Evolutionary conservation across 2,329 filamentous ascomycete species (phyloP), one percentile per base, ranked within the genome.

Genomic region (Malbranchea zuffiana): DNA sequence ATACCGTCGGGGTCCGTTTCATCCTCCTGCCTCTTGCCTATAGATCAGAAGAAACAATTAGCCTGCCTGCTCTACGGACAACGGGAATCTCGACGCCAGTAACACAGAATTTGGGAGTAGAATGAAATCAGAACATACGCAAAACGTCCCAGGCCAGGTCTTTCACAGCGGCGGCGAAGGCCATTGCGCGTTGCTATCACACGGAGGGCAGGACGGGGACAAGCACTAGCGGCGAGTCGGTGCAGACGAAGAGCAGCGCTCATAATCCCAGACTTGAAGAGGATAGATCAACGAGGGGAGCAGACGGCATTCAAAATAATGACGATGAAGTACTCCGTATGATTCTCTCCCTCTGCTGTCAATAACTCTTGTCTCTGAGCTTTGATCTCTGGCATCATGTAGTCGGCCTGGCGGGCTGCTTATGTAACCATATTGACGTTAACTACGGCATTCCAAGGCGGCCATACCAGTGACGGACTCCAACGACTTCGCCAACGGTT

Each of bases 71-170:
- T n/a, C 11, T 32, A 15, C 8, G 16, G 20, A 10, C n/a, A 13
- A 18, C 31, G 11, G 6, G 12, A 11, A 16, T 19, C 24, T 18
- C 11, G 26, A 23, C 18, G 18, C 24, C 21, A 17, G 29, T 19
- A 30, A 20, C 10, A 31, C 20, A 25, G 16, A 19, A 17, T 32
- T 15, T 10, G 21, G 28, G 11, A 20, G 6, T 29, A 20, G 24
- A 43, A 32, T 28, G 18, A 15, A 20, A 20, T 11, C 15, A 16
- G 27, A 17, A 54, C 59, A 40, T 56, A 62, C 60, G 52, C 29
- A 62, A 48, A 34, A 61, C 43, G 37, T 53, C 50, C 41, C 55
- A 43, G 41, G 52, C 46, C 33, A 59, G 52, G 46, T 55, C 53
- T 48, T 58, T 50, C 16, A 59, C 18, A 50, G 54, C 55, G 40